phyloP scores from a whole-genome alignment of 768 basidiomycete genomes.

The Sporobolomyces roseus region DNA sequence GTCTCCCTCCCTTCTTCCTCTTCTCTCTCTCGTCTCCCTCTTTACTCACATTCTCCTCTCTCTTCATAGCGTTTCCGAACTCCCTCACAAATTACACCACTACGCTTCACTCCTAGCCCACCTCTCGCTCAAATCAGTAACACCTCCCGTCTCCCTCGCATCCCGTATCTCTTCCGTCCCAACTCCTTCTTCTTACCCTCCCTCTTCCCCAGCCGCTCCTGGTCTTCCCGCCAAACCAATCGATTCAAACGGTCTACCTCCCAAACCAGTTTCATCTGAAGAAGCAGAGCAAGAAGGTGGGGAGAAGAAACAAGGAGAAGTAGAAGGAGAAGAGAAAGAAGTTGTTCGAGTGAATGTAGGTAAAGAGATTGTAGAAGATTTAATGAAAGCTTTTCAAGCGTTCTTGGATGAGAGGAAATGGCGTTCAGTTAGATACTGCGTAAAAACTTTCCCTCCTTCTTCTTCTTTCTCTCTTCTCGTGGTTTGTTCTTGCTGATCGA shows the following conservation, averaged over 20 bases:
- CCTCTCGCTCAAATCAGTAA: conserved; percentile 49
- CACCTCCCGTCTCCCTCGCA: not conserved
- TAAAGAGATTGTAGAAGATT: conserved; percentile 62
- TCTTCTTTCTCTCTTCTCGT: not conserved
- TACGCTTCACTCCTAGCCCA: conserved; percentile 75
- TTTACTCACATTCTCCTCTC: not conserved
- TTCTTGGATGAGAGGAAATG: conserved; percentile 84
- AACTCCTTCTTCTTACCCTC: not conserved
- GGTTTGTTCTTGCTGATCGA: no score
- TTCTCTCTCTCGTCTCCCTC: not conserved
- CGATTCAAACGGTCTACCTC: not conserved
- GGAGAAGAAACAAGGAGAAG: conserved; percentile 49
- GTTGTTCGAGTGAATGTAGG: conserved; percentile 53
- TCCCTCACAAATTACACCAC: conserved; percentile 88
- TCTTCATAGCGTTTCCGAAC: conserved; percentile 58
- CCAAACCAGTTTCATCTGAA: conserved; percentile 4
- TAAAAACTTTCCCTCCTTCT: conserved; percentile 52
- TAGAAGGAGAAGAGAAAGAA: conserved; percentile 49
- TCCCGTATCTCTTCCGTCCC: conserved; percentile 12
- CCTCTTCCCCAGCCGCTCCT: no score
- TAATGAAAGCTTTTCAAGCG: conserved; percentile 83
- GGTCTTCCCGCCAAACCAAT: no score
- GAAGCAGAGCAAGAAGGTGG: conserved; percentile 13
- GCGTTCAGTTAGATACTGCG: conserved; percentile 82
- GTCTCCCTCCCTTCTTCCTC: conserved; percentile 22